Percentiles rank a stretch among this genome's conserved stretches.
Evolutionary conservation across 2,329 filamentous ascomycete species (phyloP).

Genomic region (Penicillium sp.): DNA sequence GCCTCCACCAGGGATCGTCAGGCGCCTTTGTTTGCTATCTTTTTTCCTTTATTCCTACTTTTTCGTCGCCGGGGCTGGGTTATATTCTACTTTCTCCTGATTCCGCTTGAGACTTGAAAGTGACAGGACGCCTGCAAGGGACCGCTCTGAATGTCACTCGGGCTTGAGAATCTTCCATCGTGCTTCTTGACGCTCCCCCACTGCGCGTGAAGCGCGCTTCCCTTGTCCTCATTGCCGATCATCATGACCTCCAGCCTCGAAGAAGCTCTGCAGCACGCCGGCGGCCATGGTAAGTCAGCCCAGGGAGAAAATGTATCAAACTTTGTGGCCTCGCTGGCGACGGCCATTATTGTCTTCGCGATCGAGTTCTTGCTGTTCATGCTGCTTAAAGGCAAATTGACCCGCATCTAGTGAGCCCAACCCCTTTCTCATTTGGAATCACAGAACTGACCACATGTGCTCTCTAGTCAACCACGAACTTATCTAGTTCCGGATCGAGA

Average conservation of each 20-base stretch:
- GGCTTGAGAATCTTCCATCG: conserved; percentile 4
- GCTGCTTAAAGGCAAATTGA: conserved; percentile 71
- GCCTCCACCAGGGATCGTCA: conserved; percentile 9
- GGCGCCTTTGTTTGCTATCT: conserved; percentile 16
- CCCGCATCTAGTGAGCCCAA: conserved; percentile 73
- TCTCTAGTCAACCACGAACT: conserved; percentile 69
- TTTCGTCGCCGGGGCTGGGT: not conserved
- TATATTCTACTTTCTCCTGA: not conserved
- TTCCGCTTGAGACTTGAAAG: not conserved
- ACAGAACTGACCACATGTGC: not conserved
- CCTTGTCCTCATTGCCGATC: conserved; percentile 10
- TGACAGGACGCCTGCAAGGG: not conserved
- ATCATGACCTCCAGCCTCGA: conserved; percentile 31
- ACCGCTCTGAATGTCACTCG: not conserved
- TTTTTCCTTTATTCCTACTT: conserved; percentile 1
- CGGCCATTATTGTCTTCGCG: conserved; percentile 62
- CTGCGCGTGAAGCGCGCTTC: conserved; percentile 2
- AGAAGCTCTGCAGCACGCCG: conserved; percentile 36
- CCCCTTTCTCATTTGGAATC: no score
- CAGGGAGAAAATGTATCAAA: conserved; percentile 42
- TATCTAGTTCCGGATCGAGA: conserved; percentile 83
- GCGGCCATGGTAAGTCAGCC: conserved; percentile 35
- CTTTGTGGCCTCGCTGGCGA: conserved; percentile 65
- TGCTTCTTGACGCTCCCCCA: not conserved
- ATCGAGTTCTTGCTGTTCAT: conserved; percentile 68